Evolutionary conservation across 805 yeast genomes (phyloP).

Genomic region (Dipodascus albidus): DNA sequence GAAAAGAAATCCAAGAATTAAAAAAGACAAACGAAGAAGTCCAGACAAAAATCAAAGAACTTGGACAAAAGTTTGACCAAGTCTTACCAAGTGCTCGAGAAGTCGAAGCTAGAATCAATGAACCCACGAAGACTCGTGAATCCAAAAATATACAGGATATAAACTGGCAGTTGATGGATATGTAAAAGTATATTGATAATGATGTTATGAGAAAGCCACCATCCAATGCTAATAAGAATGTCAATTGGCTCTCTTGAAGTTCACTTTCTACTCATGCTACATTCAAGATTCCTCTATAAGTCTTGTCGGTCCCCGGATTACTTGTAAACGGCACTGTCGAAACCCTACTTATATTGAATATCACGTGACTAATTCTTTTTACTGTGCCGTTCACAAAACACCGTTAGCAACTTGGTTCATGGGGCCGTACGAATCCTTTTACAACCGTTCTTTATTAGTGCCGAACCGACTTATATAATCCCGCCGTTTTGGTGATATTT

Average conservation of each 20-base stretch:
- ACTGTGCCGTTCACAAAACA: not conserved
- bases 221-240: too few relatives aligned
- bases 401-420: not conserved
- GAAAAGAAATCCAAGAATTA: constrained; percentile 23
- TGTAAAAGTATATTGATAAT: not conserved
- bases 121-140: not conserved
- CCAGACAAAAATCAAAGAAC: constrained; percentile 25
- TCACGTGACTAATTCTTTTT: not conserved
- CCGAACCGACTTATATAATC: not conserved
- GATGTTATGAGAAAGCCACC: not conserved
- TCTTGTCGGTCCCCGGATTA: too few relatives aligned
- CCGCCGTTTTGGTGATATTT: too few relatives aligned
- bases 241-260: too few relatives aligned
- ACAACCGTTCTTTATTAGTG: too few relatives aligned
- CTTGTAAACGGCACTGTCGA: too few relatives aligned
- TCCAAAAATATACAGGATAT: not conserved
- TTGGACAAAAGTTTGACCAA: constrained; percentile 22
- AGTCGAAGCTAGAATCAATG: not conserved
- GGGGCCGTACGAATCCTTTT: not conserved
- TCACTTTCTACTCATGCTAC: too few relatives aligned
- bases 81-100: not conserved
- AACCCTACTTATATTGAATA: not conserved
- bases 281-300: too few relatives aligned
- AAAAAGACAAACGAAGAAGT: constrained; percentile 32
- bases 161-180: not conserved